Conservation (phyloP, 2,329 filamentous ascomycete genomes). For the Penicillium sp. region DNA sequence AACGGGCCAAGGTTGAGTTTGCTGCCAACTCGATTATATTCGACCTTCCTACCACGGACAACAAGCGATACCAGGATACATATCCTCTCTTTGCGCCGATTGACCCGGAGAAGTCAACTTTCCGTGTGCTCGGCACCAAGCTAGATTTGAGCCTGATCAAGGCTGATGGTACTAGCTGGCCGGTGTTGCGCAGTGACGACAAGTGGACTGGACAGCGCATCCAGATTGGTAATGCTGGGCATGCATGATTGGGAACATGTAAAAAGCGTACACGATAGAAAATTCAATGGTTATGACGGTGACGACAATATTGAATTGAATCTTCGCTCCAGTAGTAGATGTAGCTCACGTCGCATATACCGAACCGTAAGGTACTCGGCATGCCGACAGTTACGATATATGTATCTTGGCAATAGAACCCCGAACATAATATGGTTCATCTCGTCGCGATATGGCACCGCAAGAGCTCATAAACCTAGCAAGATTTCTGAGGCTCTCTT, state of each 20-base stretch:
- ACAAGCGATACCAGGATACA: slow-evolving; percentile 67
- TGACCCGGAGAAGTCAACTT: slow-evolving; percentile 63
- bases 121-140: slow-evolving; percentile 80
- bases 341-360: neutral
- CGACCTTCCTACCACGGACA: slow-evolving; percentile 76
- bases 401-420: neutral
- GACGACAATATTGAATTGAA: slow-evolving; percentile 3
- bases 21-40: slow-evolving; percentile 55
- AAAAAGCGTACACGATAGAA: slow-evolving; percentile 5
- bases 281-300: slow-evolving; percentile 6
- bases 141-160: slow-evolving; percentile 68
- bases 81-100: slow-evolving; percentile 71
- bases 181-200: slow-evolving; percentile 73
- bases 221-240: slow-evolving; percentile 73
- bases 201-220: slow-evolving; percentile 67
- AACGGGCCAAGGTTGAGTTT: slow-evolving; percentile 64
- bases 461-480: neutral
- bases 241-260: slow-evolving; percentile 32
- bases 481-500: neutral
- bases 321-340: neutral
- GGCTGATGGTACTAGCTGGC: slow-evolving; percentile 72
- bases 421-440: neutral
- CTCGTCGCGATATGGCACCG: neutral
- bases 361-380: neutral
- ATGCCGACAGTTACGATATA: neutral